Conservation (phyloP, 257 asterid species). For the Salvia splendens region DNA sequence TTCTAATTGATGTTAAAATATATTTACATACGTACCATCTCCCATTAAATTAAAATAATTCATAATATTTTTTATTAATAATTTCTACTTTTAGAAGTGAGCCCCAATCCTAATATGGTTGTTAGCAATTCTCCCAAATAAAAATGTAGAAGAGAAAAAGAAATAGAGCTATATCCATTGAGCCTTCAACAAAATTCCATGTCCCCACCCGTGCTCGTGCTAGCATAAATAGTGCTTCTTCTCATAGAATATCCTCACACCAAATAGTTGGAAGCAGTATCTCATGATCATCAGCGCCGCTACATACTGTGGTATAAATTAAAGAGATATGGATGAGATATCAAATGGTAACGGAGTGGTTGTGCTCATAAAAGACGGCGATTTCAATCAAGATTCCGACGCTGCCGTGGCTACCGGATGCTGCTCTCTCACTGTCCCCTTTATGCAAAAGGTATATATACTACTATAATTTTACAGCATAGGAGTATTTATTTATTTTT, state of each 20-base stretch:
- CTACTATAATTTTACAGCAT: too few relatives aligned
- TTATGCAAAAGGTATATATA: constrained; percentile 62
- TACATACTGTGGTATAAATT: too few relatives aligned
- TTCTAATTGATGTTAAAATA: too few relatives aligned
- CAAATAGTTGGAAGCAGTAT: neutral
- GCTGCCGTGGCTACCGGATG: constrained; percentile 32
- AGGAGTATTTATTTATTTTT: too few relatives aligned
- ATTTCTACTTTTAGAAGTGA: too few relatives aligned
- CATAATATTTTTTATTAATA: too few relatives aligned
- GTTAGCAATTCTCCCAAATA: neutral
- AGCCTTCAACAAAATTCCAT: constrained; percentile 37
- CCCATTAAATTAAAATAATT: too few relatives aligned
- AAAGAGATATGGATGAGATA: constrained; percentile 13
- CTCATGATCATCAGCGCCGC: neutral
- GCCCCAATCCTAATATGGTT: too few relatives aligned
- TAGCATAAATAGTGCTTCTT: constrained; percentile 32
- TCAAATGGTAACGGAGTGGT: constrained; percentile 49
- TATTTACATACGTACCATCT: too few relatives aligned
- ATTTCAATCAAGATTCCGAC: constrained; percentile 21
- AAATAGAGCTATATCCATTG: constrained; percentile 38
- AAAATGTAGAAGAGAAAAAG: neutral
- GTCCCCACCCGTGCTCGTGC: neutral
- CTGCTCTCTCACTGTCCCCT: constrained; percentile 53
- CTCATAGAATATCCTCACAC: neutral
- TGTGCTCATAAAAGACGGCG: constrained; percentile 51